Conservation (phyloP, 768 basidiomycete species). For the Lepiota subincarnata region DNA sequence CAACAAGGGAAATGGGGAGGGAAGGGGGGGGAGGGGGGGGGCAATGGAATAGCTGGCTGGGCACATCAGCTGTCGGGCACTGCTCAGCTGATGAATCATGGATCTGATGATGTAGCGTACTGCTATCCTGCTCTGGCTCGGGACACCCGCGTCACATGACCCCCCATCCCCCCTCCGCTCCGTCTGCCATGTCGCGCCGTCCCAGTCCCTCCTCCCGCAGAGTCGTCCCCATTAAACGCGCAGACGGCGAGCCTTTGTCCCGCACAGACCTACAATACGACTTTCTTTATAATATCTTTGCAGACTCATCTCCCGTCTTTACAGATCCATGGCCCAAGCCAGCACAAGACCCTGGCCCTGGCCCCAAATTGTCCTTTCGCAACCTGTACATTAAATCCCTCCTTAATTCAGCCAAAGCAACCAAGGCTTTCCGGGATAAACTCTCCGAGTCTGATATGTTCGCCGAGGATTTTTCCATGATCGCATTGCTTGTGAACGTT, state of each 20-base stretch:
- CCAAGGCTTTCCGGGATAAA: constrained; percentile 68
- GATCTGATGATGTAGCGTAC: not conserved
- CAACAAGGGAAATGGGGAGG: no score
- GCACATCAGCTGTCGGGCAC: not conserved
- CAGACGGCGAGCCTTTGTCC: constrained; percentile 63
- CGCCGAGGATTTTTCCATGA: constrained; percentile 69
- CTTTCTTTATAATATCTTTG: constrained; percentile 74
- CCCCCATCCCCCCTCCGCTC: not conserved
- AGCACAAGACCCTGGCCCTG: constrained; percentile 15
- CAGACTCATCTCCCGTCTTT: constrained; percentile 56
- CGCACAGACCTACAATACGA: constrained; percentile 75
- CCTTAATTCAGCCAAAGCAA: constrained; percentile 58
- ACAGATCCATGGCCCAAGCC: constrained; percentile 38
- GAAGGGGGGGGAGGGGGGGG: not conserved
- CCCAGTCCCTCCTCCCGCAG: constrained; percentile 40
- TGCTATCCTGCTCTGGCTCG: no score
- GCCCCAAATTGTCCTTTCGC: constrained; percentile 49
- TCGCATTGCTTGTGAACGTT: constrained; percentile 72
- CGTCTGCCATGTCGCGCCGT: constrained; percentile 27
- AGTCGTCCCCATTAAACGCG: constrained; percentile 44
- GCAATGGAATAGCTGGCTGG: no score
- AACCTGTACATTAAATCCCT: constrained; percentile 53
- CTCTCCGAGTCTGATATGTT: constrained; percentile 57
- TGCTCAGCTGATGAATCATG: not conserved
- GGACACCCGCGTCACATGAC: constrained; percentile 3